A percentile compares a stretch with the other conserved stretches of the same genome.
phyloP scores from a whole-genome alignment of 2,329 filamentous ascomycete species.

The Parafenestella ontariensis region DNA sequence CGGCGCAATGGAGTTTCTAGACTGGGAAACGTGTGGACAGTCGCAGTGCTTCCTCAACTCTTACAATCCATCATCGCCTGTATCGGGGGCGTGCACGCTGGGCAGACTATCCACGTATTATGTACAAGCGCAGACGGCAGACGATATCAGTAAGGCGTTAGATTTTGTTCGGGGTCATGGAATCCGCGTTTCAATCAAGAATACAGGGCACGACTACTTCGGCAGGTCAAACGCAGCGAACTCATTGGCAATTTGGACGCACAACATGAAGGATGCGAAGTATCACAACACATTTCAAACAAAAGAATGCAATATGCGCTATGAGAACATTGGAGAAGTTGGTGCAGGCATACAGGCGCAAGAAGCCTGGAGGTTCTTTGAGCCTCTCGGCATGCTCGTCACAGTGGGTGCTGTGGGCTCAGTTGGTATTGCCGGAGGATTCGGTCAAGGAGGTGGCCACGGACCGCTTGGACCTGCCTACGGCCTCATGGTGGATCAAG shows the following conservation, averaged over 20 bases:
- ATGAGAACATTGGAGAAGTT: conserved; percentile 44
- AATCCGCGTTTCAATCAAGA: conserved; percentile 46
- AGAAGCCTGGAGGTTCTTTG: conserved; percentile 47
- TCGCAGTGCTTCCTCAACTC: conserved; percentile 42
- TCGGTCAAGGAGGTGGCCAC: conserved; percentile 60
- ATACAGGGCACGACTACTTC: conserved; percentile 49
- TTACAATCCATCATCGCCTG: conserved; percentile 28
- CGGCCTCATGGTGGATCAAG: conserved; percentile 47
- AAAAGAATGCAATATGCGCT: conserved; percentile 30
- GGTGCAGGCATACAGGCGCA: conserved; percentile 45
- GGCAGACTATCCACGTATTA: conserved; percentile 44
- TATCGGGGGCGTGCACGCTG: conserved; percentile 39
- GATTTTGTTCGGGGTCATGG: conserved; percentile 39
- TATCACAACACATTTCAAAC: conserved; percentile 38
- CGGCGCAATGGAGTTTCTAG: conserved; percentile 45
- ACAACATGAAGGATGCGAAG: conserved; percentile 41
- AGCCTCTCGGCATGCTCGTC: conserved; percentile 41
- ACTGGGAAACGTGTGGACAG: conserved; percentile 43
- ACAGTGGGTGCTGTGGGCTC: conserved; percentile 49
- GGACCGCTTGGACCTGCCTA: conserved; percentile 59
- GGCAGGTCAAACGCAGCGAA: conserved; percentile 43
- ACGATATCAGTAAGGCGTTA: conserved; percentile 38
- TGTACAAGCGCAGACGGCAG: conserved; percentile 34
- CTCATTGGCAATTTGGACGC: conserved; percentile 45
- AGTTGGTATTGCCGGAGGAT: conserved; percentile 58